Evolutionary conservation across 2,329 filamentous ascomycete species (phyloP).

Genomic region (Fusarium albosuccineum): DNA sequence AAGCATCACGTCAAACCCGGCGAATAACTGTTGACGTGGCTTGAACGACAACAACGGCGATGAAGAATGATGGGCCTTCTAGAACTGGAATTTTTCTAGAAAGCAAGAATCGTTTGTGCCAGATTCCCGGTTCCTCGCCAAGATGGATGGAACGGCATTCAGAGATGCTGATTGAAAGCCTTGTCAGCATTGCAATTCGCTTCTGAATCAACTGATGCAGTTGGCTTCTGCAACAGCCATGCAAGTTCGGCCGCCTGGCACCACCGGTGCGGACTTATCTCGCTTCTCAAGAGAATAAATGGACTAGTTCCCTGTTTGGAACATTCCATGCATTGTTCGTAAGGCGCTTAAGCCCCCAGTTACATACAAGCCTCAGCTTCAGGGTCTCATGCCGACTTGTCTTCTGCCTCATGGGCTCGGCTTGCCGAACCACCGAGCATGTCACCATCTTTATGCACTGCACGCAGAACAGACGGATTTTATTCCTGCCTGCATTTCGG

Average conservation of each 20-base stretch:
- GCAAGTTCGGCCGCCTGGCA: slow-evolving; percentile 15
- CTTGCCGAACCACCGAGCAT: slow-evolving; percentile 11
- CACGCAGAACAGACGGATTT: neutral
- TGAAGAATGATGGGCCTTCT: neutral
- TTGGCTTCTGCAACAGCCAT: neutral
- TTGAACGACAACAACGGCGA: neutral
- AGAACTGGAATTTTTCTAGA: too few relatives aligned
- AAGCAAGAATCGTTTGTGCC: too few relatives aligned
- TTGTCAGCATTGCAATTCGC: neutral
- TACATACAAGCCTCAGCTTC: slow-evolving; percentile 19
- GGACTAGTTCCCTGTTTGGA: neutral
- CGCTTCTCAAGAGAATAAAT: neutral
- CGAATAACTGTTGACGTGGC: too few relatives aligned
- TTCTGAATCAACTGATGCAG: slow-evolving; percentile 1
- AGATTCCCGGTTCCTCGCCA: neutral
- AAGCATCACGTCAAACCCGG: neutral
- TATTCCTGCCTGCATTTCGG: neutral
- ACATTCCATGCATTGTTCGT: slow-evolving; percentile 31
- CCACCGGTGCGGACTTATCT: neutral
- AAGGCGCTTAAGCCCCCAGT: slow-evolving; percentile 30
- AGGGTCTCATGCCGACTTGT: neutral
- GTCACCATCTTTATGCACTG: neutral
- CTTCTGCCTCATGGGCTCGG: neutral
- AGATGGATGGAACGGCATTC: slow-evolving; percentile 19
- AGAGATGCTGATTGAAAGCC: neutral